Evolutionary conservation across 768 basidiomycete genomes (phyloP), one percentile per base, ranked within the genome.

Genomic region (Boletus insuetus): DNA sequence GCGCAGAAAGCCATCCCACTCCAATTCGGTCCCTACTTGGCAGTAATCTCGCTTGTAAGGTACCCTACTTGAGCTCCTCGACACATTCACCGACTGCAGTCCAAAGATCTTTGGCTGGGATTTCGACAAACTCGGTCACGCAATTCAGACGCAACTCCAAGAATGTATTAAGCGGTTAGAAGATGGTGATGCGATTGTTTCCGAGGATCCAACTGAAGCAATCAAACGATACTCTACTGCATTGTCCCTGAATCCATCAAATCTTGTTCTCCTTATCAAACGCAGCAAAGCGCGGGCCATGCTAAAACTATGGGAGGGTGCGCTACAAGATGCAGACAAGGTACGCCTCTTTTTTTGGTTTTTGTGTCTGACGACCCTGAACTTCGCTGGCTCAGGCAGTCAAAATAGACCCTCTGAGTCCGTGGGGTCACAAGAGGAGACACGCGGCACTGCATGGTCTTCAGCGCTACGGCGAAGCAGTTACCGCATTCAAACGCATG

Each of bases 21-120:
- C 1, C 29, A 16, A 19, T 12, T 17, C 3, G 14, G 6, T 14
- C 49, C 56, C 38, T 29, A 32, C n/a, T 19, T 62, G 19, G 16
- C 2, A 7, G 35, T 14, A 10, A 32, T 62, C 17, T 60, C 62
- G 0, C 54, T 64, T 3, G 59, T 60, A 22, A 50, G 59, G 0
- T 17, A 22, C 8, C 12, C 14, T 2, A 2, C 14, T 31, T 5
- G 1, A 7, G 5, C 3, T 7, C 11, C 1, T 17, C 11, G 1
- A 13, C 10, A 9, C 14, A 2, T 9, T 1, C 3, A 19, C 34
- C 3, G 14, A 55, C 41, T 4, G 6, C 12, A 31, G 22, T 32
- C 5, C 11, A 20, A 16, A 58, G 58, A 26, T 58, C 2, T 58
- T 58, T 29, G 54, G 41, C 14, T 58, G 55, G 58, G 22, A 58